Percentiles rank a stretch among this genome's conserved stretches.
Evolutionary conservation across 192 early-diverging fungal species (phyloP).

Genomic region (Thamnidium elegans): DNA sequence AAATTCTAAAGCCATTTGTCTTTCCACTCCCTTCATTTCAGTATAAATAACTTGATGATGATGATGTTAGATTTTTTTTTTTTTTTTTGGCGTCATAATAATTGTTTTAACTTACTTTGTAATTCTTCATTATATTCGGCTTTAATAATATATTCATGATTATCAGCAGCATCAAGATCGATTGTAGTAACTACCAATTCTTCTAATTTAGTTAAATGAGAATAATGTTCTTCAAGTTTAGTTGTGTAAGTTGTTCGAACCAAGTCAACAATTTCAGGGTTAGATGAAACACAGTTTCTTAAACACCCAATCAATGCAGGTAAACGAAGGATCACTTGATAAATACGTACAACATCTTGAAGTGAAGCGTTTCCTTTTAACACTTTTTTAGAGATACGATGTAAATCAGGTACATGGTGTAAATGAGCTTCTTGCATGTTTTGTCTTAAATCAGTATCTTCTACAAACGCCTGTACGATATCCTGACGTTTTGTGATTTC

Average conservation of each 20-base stretch:
- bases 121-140: conserved; percentile 77
- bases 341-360: conserved; percentile 86
- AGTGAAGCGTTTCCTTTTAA: conserved; percentile 72
- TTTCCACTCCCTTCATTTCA: conserved; percentile 52
- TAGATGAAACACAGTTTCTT: conserved; percentile 31
- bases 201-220: conserved; percentile 64
- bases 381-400: conserved; percentile 83
- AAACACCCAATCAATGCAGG: conserved; percentile 63
- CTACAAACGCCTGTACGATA: conserved; percentile 66
- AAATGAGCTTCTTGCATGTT: conserved; percentile 68
- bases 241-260: conserved; percentile 54
- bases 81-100: too few relatives aligned
- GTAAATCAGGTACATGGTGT: conserved; percentile 84
- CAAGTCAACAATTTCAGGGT: conserved; percentile 35
- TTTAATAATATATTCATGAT: conserved; percentile 86
- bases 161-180: conserved; percentile 79
- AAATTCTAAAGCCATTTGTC: conserved; percentile 62
- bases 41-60: conserved; percentile 35
- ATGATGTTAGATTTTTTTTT: not conserved
- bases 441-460: conserved; percentile 64
- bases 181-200: conserved; percentile 88
- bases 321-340: conserved; percentile 78
- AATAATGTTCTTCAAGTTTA: conserved; percentile 47
- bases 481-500: conserved; percentile 75
- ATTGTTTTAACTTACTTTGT: conserved; percentile 45